Evolutionary conservation across 1,139 yeast species (phyloP).

Genomic region (Taphrina confusa): DNA sequence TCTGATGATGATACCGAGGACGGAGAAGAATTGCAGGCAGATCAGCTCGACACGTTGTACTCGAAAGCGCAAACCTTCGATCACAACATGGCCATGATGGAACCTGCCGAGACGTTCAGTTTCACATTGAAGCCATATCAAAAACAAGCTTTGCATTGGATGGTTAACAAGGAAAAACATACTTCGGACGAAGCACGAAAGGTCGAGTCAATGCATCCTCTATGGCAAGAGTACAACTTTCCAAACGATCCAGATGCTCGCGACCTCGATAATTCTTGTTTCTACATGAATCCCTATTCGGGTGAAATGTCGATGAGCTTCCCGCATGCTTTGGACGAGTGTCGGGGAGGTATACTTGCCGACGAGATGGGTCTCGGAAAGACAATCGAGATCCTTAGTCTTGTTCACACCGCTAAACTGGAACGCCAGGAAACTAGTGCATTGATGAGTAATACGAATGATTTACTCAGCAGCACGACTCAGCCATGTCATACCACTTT

Average conservation of each 20-base stretch:
- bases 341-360: conserved; percentile 87
- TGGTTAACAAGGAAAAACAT: conserved; percentile 57
- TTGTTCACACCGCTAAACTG: conserved; percentile 52
- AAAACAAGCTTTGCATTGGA: conserved; percentile 52
- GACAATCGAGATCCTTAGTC: conserved; percentile 77
- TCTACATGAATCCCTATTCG: conserved; percentile 78
- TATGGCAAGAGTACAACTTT: conserved; percentile 82
- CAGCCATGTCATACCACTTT: conserved; percentile 64
- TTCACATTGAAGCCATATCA: conserved; percentile 69
- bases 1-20: conserved; percentile 45
- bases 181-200: conserved; percentile 43
- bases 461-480: conserved; percentile 14
- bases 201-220: conserved; percentile 72
- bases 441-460: conserved; percentile 1
- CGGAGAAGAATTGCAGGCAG: conserved; percentile 47
- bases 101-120: conserved; percentile 59
- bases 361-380: conserved; percentile 98
- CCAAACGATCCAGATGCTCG: conserved; percentile 52
- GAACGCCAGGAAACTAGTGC: conserved; percentile 16
- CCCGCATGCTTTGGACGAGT: conserved; percentile 55
- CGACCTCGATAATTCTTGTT: conserved; percentile 44
- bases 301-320: conserved; percentile 73
- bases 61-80: conserved; percentile 57
- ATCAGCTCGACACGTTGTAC: conserved; percentile 76
- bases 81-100: conserved; percentile 59